These are phyloP conservation scores for Amyloporia xantha DNA, from an alignment of 768 basidiomycete species.

Conservation along the genomic window DNA sequence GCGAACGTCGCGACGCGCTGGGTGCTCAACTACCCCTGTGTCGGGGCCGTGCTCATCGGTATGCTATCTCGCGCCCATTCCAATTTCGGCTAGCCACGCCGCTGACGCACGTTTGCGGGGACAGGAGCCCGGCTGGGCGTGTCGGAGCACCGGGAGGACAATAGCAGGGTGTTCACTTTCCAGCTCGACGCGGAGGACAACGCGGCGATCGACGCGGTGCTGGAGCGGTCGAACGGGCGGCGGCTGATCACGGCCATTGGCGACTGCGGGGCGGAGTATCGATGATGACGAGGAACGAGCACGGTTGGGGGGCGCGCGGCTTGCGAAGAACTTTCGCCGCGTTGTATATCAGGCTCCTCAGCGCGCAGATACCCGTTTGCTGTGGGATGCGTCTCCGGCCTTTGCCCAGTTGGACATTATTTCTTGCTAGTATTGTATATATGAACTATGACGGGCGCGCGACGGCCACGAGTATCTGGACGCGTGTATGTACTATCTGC, in stretches of 20 bases:
- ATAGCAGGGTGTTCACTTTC: slow-evolving; percentile 56
- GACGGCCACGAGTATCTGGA: no score
- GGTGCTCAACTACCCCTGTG: slow-evolving; percentile 72
- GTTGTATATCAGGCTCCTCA: no score
- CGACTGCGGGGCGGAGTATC: slow-evolving; percentile 83
- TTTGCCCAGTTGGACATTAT: no score
- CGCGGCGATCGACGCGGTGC: slow-evolving; percentile 53
- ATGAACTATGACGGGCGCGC: no score
- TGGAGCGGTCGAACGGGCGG: slow-evolving; percentile 54
- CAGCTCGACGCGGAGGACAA: slow-evolving; percentile 50
- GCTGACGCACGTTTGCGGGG: not conserved
- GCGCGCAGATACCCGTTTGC: no score
- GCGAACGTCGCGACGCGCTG: slow-evolving; percentile 78
- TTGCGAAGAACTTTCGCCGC: no score
- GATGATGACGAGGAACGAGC: no score
- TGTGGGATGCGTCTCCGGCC: no score
- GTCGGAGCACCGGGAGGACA: slow-evolving; percentile 68
- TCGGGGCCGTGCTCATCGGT: slow-evolving; percentile 80
- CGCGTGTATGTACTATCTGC: no score
- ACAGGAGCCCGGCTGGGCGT: slow-evolving; percentile 69
- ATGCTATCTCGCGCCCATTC: slow-evolving; percentile 9
- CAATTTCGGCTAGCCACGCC: not conserved
- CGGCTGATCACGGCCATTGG: slow-evolving; percentile 63
- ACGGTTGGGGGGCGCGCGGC: no score
- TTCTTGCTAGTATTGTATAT: no score